A percentile compares a stretch with the other conserved stretches of the same genome.
Evolutionary conservation across 192 early-diverging fungal species (phyloP).

Genomic region (Coemansia sp.): DNA sequence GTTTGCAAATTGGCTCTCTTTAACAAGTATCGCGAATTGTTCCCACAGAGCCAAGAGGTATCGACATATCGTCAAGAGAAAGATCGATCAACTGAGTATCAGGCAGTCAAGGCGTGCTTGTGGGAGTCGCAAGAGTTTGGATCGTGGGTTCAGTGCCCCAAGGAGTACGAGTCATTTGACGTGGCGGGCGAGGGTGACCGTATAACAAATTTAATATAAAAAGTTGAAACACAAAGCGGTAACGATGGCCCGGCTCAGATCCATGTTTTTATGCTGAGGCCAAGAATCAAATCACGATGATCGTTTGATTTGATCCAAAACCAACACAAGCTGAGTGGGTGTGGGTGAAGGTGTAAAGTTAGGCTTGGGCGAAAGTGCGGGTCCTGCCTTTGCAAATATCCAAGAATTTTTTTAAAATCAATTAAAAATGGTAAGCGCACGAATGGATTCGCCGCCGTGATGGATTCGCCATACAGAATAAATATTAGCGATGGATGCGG

Average conservation of each 20-base stretch:
- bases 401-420: not conserved
- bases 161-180: constrained; percentile 30
- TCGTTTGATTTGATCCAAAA: too few relatives aligned
- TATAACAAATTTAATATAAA: too few relatives aligned
- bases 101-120: constrained; percentile 20
- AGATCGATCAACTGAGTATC: constrained; percentile 25
- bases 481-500: not conserved
- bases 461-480: not conserved
- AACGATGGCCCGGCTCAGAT: too few relatives aligned
- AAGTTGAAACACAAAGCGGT: too few relatives aligned
- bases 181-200: not conserved
- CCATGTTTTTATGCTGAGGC: too few relatives aligned
- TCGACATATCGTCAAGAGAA: constrained; percentile 41
- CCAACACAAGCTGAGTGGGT: too few relatives aligned
- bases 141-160: constrained; percentile 37
- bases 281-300: too few relatives aligned
- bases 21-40: not conserved
- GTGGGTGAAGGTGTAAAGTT: not conserved
- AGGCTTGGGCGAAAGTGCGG: not conserved
- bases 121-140: constrained; percentile 18
- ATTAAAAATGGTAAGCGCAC: constrained; percentile 13
- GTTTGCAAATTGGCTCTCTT: constrained; percentile 49
- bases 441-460: constrained; percentile 5
- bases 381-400: constrained; percentile 2
- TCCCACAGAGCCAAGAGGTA: not conserved